Evolutionary conservation across 257 asterid species (phyloP), one percentile per base, ranked within the genome.

Genomic region (Galeopsis tetrahit): DNA sequence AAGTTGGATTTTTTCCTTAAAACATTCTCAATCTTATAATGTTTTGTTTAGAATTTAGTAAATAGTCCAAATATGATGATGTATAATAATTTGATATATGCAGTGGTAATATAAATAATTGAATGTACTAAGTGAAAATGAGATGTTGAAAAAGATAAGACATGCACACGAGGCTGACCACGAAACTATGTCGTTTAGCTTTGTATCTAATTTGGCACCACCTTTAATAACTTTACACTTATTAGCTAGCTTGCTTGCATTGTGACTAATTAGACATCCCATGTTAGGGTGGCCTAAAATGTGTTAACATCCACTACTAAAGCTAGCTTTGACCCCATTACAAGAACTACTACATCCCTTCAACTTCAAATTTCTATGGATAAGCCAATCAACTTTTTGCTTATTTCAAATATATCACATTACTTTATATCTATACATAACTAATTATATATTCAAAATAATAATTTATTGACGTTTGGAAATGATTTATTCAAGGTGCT

Each of bases 81-180:
- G 49, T 53, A 39, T 31, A 52, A 28, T 60, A 68, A 59, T 48
- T n/a, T 71, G 57, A 67, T 39, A 61, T 33, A 32, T 59, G 11
- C 56, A 56, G 40, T 42, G 2, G 72, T 44, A 64, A 32, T 21
- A 21, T 7, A 51, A 79, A 66, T 63, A 21, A 70, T 69, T 59
- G 68, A 55, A 69, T 42, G 49, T 32, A n/a, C n/a, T n/a, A 71
- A 31, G 28, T 68, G 79, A 76, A 48, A 64, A 69, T 34, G 74
- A 80, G 46, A 73, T 77, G 64, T 33, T 40, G 82, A 77, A 59
- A 81, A 77, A 77, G 80, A 81, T 42, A 81, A 74, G 82, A 81
- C 85, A 81, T 66, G 80, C 85, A 81, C 85, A 77, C 82, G 85
- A 81, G 82, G 80, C 74, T 66, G 78, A 66, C 72, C 82, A 80